Evolutionary conservation across 1,284 basidiomycete genomes (phyloP), one percentile per base, ranked within the genome.

Genomic region (Ceratobasidium sp.): DNA sequence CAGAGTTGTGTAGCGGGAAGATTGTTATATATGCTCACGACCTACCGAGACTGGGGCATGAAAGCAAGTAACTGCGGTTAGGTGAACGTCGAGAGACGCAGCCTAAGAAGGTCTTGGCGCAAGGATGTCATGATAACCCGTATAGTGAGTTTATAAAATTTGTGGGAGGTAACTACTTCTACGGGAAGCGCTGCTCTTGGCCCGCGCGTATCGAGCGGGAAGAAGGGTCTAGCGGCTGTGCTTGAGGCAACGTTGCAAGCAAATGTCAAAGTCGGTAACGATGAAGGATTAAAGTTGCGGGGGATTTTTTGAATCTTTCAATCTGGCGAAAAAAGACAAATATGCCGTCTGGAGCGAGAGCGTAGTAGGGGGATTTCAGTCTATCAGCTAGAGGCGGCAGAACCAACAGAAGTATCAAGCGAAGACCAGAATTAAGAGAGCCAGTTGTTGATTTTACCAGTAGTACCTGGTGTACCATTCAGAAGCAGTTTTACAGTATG

Each of bases 161-260:
- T 23, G n/a, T 12, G n/a, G 7, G 6, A 56, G 10, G 23, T 10
- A 12, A 56, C 23, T 56, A 26, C 54, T 56, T 26, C 54, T 26
- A 23, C n/a, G 23, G 23, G n/a, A 56, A 56, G 54, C 54, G 54
- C 54, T 13, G n/a, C n/a, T 56, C 54, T 56, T 56, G 54, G n/a
- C 54, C 54, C 54, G 54, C 54, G 54, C 54, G 54, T 56, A 56
- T 56, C 54, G 54, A 56, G 54, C 54, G 54, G 54, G n/a, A 56
- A 26, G 54, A 26, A 56, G 54, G n/a, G 23, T 56, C 23, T 23
- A 26, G 54, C n/a, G 54, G n/a, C 23, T 56, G 54, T 26, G 10
- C 10, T 23, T 12, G n/a, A 56, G 54, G n/a, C 23, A 56, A 13
- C n/a, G 54, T 56, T 56, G 20, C 10, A 48, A 48, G 23, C n/a